Percentiles rank a stretch among this genome's conserved stretches.
Evolutionary conservation across 129 eudicot genomes (phyloP).

Genomic region (Chrysanthemum lavandulifolium): DNA sequence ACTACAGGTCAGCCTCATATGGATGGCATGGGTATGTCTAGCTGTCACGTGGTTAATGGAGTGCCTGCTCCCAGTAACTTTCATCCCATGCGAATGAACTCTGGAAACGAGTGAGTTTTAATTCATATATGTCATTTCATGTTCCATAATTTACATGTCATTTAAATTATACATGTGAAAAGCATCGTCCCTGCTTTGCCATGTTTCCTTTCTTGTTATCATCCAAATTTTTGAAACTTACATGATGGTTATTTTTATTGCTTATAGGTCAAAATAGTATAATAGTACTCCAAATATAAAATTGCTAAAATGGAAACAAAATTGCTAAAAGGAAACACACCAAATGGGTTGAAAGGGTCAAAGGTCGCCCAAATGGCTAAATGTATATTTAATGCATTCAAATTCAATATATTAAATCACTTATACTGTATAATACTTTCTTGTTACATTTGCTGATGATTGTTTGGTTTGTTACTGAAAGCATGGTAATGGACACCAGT

Average conservation of each 20-base stretch:
- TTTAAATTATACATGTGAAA: not conserved
- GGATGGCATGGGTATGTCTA: constrained; percentile 81
- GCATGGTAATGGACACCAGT: constrained; percentile 69
- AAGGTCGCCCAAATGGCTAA: not conserved
- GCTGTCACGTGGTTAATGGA: constrained; percentile 94
- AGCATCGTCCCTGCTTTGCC: constrained; percentile 8
- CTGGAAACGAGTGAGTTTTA: constrained; percentile 63
- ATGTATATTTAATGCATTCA: not conserved
- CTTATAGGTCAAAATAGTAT: too few relatives aligned
- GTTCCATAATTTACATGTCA: not conserved
- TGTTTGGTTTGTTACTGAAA: constrained; percentile 24
- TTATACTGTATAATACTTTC: not conserved
- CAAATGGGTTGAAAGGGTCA: too few relatives aligned
- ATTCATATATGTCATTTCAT: not conserved
- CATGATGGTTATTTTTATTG: not conserved
- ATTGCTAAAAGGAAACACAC: too few relatives aligned
- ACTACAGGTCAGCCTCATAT: constrained; percentile 89
- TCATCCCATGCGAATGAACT: constrained; percentile 85
- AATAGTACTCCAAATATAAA: too few relatives aligned
- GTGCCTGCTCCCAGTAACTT: constrained; percentile 89
- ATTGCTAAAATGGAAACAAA: too few relatives aligned
- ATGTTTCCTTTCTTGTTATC: constrained; percentile 7
- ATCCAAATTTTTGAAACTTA: not conserved
- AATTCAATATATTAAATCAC: not conserved
- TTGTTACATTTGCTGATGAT: constrained; percentile 14